These are phyloP conservation scores for Mycena belliarum DNA, from an alignment of 768 basidiomycete genomes.

Conservation along the genomic window DNA sequence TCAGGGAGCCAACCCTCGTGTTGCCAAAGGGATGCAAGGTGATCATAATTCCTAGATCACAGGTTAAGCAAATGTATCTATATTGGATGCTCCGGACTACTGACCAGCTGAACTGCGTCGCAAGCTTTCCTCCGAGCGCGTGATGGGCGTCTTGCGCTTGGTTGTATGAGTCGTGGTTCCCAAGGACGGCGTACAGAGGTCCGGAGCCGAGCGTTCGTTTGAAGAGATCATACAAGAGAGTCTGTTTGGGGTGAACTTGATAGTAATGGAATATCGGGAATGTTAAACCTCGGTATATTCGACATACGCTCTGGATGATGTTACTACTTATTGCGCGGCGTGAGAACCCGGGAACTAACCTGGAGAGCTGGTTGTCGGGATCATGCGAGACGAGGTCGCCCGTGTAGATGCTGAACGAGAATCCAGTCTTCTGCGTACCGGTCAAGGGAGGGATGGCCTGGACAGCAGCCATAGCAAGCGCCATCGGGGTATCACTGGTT, in stretches of 20 bases:
- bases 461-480: slow-evolving; percentile 59
- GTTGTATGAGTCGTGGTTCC: slow-evolving; percentile 78
- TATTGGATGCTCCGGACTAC: not conserved
- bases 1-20: slow-evolving; percentile 69
- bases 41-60: slow-evolving; percentile 60
- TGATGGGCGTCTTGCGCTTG: slow-evolving; percentile 65
- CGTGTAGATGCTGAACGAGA: slow-evolving; percentile 68
- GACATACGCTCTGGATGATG: slow-evolving; percentile 52
- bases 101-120: slow-evolving; percentile 60
- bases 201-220: slow-evolving; percentile 44
- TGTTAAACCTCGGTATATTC: slow-evolving; percentile 60
- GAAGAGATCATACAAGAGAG: slow-evolving; percentile 66
- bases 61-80: not conserved
- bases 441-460: slow-evolving; percentile 69
- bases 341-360: not conserved
- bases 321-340: not conserved
- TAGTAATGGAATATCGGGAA: not conserved
- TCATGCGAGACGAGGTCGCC: slow-evolving; percentile 80
- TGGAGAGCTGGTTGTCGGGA: slow-evolving; percentile 52
- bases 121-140: slow-evolving; percentile 54
- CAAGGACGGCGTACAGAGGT: slow-evolving; percentile 74
- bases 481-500: slow-evolving; percentile 66
- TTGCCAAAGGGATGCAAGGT: slow-evolving; percentile 70
- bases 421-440: slow-evolving; percentile 59
- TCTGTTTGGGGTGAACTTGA: slow-evolving; percentile 35